phyloP scores from a whole-genome alignment of 2,329 filamentous ascomycete genomes.

The Ilyonectria mors-panacis region DNA sequence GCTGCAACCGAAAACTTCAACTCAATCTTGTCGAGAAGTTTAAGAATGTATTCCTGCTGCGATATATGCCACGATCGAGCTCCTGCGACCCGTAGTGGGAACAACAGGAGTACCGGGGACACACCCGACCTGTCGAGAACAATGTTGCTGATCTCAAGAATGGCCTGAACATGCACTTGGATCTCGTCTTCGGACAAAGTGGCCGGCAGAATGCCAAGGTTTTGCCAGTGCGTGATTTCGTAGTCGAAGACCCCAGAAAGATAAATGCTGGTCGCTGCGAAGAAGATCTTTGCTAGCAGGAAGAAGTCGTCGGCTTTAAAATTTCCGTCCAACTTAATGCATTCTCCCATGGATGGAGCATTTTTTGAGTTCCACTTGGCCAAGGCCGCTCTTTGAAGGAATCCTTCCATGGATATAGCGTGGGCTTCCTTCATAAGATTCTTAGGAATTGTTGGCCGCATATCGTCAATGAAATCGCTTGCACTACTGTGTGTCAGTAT shows the following conservation, averaged over 20 bases:
- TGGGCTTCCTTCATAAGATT: not conserved
- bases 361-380: slow-evolving; percentile 24
- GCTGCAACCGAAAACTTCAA: slow-evolving; percentile 46
- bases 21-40: slow-evolving; percentile 39
- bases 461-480: not conserved
- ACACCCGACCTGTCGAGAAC: slow-evolving; percentile 42
- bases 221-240: slow-evolving; percentile 50
- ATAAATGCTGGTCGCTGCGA: slow-evolving; percentile 54
- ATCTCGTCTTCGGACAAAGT: slow-evolving; percentile 41
- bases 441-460: accelerated
- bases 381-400: slow-evolving; percentile 36
- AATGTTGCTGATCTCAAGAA: slow-evolving; percentile 38
- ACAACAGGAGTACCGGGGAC: slow-evolving; percentile 53
- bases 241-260: slow-evolving; percentile 57
- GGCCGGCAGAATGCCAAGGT: slow-evolving; percentile 40
- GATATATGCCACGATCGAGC: slow-evolving; percentile 43
- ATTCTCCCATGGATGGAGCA: accelerated
- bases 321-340: accelerated
- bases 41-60: slow-evolving; percentile 43
- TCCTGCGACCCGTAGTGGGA: slow-evolving; percentile 54
- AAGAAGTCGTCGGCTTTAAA: slow-evolving; percentile 31
- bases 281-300: slow-evolving; percentile 44
- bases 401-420: slow-evolving; percentile 39
- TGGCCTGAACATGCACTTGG: slow-evolving; percentile 41
- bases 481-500: slow-evolving; percentile 21